Evolutionary conservation across 768 basidiomycete genomes (phyloP), one percentile per base, ranked within the genome.

Genomic region (Coprinellus micaceus): DNA sequence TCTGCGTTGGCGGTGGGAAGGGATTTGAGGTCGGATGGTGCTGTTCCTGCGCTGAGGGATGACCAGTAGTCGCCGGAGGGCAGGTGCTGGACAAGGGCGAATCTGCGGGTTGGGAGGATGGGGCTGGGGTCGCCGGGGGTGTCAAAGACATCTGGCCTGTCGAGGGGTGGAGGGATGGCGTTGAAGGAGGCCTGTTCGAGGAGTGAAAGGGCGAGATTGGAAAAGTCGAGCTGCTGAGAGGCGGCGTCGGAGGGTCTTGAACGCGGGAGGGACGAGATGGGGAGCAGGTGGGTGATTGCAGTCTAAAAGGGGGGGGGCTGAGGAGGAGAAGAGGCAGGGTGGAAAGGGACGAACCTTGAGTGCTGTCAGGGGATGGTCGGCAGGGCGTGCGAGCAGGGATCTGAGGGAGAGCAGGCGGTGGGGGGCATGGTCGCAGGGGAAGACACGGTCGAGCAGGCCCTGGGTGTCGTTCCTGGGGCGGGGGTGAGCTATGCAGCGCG

Each of bases 1-100:
- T 91, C 89, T 12, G 91, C 87, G 56, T 89, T 80, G 28, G 79
- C 88, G 4, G 84, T 84, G 19, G 77, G 69, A 13, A 88, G 67
- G 59, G 77, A 72, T 61, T 79, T 83, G 53, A 84, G 61, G 53
- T 65, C 43, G 60, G 71, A 49, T 62, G 73, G 30, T 66, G 74
- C 53, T 64, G 67, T 53, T 68, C 77, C 67, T 21, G 82, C 77
- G 64, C 77, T 80, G 53, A 86, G 78, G 25, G 91, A 90, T 15
- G 89, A 79, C 86, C 89, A 94, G 75, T 84, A 91, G 57, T 87
- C 85, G 37, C 85, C 89, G 1, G 76, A 79, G 0, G 91, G 89
- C 6, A 94, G 75, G 57, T 84, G 85, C 63, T 94, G 91, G 61
- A 92, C 78, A 45, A 94, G 81, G 2, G 91, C 90, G 69, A 86